Evolutionary conservation across 2,329 filamentous ascomycete genomes (phyloP).

Genomic region (Alternaria arbusti): DNA sequence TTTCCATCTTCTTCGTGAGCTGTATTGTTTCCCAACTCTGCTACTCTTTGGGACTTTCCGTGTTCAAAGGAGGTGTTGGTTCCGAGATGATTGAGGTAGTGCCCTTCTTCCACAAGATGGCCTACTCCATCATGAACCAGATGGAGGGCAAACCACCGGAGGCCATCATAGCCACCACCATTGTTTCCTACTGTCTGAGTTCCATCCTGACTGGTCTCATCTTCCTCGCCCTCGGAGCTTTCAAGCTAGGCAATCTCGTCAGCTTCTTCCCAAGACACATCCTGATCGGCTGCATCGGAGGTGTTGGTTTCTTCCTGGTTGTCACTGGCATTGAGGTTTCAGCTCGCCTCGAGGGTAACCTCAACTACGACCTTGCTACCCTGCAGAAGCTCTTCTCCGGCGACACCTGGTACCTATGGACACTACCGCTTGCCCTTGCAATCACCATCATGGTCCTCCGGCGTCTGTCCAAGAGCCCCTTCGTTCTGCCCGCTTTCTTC

Average conservation of each 20-base stretch:
- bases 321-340: conserved; percentile 94
- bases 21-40: conserved; percentile 92
- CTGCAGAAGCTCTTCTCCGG: conserved; percentile 73
- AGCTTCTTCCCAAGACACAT: conserved; percentile 98
- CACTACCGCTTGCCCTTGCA: conserved; percentile 77
- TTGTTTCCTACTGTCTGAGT: conserved; percentile 87
- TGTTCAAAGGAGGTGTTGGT: conserved; percentile 88
- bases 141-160: conserved; percentile 83
- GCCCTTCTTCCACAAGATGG: conserved; percentile 99
- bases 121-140: conserved; percentile 78
- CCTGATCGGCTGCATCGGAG: conserved; percentile 94
- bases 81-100: conserved; percentile 99
- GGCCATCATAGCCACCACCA: conserved; percentile 91
- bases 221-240: conserved; percentile 89
- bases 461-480: conserved; percentile 77
- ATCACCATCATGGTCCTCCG: conserved; percentile 78
- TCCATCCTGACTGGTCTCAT: conserved; percentile 89
- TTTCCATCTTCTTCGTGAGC: conserved; percentile 98
- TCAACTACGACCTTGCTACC: conserved; percentile 81
- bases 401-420: conserved; percentile 83
- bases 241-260: conserved; percentile 87
- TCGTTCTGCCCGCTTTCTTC: conserved; percentile 87
- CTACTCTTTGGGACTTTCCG: conserved; percentile 82
- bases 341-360: conserved; percentile 81
- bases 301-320: conserved; percentile 93